Evolutionary conservation across 2,329 filamentous ascomycete genomes (phyloP).

Genomic region (Trichoderma afroharzianum): DNA sequence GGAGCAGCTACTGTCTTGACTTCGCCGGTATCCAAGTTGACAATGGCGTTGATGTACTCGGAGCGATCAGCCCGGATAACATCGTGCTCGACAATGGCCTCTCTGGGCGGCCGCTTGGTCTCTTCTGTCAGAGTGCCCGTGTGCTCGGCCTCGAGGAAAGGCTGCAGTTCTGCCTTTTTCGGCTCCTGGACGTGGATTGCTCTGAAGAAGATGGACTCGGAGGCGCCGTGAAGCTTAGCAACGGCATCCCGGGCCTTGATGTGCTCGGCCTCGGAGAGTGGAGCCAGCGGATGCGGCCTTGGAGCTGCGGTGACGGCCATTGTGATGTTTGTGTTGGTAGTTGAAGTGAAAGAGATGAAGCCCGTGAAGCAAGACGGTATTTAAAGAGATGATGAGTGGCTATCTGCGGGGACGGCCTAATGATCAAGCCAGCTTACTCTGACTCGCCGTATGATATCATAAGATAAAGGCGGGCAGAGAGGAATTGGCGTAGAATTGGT

Average conservation of each 20-base stretch:
- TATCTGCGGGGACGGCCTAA: neutral
- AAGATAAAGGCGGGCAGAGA: neutral
- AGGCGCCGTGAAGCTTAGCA: slow-evolving; percentile 30
- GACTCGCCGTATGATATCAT: neutral
- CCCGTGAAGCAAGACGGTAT: neutral
- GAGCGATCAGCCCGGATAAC: slow-evolving; percentile 32
- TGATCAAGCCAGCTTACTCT: neutral
- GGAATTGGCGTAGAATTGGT: neutral
- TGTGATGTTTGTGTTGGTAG: neutral
- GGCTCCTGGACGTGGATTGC: slow-evolving; percentile 62
- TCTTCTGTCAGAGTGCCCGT: slow-evolving; percentile 43
- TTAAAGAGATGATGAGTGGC: neutral
- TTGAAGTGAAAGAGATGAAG: neutral
- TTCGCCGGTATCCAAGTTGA: slow-evolving; percentile 34
- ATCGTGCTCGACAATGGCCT: slow-evolving; percentile 45
- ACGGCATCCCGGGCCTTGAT: slow-evolving; percentile 43
- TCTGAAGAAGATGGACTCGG: slow-evolving; percentile 43
- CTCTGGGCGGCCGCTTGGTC: slow-evolving; percentile 43
- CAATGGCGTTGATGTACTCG: slow-evolving; percentile 36
- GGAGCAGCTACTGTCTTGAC: slow-evolving; percentile 28
- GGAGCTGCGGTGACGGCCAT: slow-evolving; percentile 7
- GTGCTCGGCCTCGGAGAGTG: slow-evolving; percentile 49
- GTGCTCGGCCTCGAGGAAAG: slow-evolving; percentile 61
- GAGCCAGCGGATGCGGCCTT: slow-evolving; percentile 44
- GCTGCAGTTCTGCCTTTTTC: slow-evolving; percentile 53